A percentile compares a stretch with the other conserved stretches of the same genome.
phyloP scores from a whole-genome alignment of 495 filamentous ascomycete genomes.

The Coniosporium apollinis region DNA sequence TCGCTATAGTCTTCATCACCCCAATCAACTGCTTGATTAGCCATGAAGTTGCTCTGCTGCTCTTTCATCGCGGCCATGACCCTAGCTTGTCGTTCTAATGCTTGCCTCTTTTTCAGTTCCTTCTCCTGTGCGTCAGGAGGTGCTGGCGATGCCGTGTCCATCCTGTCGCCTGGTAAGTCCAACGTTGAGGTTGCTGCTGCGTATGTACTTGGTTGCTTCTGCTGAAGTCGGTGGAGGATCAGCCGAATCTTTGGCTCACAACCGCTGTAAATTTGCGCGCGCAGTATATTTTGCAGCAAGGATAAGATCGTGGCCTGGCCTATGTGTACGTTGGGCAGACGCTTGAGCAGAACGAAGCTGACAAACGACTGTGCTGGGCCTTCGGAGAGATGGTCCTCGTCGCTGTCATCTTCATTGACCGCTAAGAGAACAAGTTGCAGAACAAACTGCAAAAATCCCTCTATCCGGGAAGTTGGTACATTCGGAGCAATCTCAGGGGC shows the following conservation, averaged over 20 bases:
- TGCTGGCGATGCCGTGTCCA: constrained; percentile 41
- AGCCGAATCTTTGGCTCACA: constrained; percentile 74
- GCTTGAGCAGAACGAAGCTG: constrained; percentile 44
- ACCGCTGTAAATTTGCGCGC: constrained; percentile 16
- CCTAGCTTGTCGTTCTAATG: constrained; percentile 69
- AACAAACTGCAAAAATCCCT: constrained; percentile 81
- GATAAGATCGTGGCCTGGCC: constrained; percentile 14
- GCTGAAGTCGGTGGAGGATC: constrained; percentile 72
- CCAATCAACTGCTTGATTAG: constrained; percentile 76
- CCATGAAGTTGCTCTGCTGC: constrained; percentile 86
- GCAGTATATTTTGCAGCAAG: constrained; percentile 15
- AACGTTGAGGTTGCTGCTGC: constrained; percentile 38
- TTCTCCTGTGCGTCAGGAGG: constrained; percentile 46
- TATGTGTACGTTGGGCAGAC: constrained; percentile 16
- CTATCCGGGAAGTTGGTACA: constrained; percentile 54
- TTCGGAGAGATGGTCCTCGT: constrained; percentile 37
- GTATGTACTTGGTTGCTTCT: constrained; percentile 57
- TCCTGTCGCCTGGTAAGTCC: constrained; percentile 34
- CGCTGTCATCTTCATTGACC: constrained; percentile 56
- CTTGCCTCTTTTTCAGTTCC: constrained; percentile 76
- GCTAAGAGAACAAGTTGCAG: constrained; percentile 75
- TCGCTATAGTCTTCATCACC: constrained; percentile 52
- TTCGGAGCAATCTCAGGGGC: constrained; percentile 13
- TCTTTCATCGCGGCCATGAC: constrained; percentile 97
- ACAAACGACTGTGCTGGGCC: constrained; percentile 44